Evolutionary conservation across 2,329 filamentous ascomycete genomes (phyloP), one percentile per base, ranked within the genome.

Genomic region (Trichoderma sp.): DNA sequence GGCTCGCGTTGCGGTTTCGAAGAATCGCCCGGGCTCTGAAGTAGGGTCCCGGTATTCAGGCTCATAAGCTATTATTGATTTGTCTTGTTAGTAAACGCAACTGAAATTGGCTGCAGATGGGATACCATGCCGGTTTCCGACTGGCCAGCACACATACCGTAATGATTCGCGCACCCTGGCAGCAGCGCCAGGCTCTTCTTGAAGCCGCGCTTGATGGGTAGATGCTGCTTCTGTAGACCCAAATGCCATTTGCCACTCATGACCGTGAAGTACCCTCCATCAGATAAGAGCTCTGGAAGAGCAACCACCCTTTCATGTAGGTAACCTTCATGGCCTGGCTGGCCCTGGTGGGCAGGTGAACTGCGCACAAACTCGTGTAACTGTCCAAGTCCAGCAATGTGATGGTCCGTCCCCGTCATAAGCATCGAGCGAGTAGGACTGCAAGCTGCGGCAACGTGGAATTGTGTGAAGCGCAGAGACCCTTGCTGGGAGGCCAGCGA

Each of bases 241-340:
- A 91, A 79, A 78, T 90, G 88, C 88, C 89, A 91, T 76, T 91
- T 91, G 0, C 89, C 89, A 6, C 86, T 81, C 85, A 91, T 89
- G 6, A 89, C 74, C 1, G 89, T 91, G 63, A 86, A 82, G 76
- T 91, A 91, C 15, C 88, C 89, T 0, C 82, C 84, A 73, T 90
- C 89, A 5, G 82, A 84, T 6, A 91, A 81, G 2, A 91, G 76
- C 77, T 91, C 88, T 2, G 88, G 87, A 15, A 90, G 79, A 6
- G 88, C 85, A 1, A 83, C 89, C 2, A 91, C 88, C 1, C 84
- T 81, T 73, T 88, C 85, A 71, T 91, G 91, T 39, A 91, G 81
- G 74, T 90, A 91, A 0, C 89, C 89, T 77, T 91, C 89, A 72
- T 91, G 89, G 0, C 89, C 89, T 0, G 88, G 88, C 80, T 85